These are phyloP conservation scores for Arctium minus DNA, from an alignment of 129 eudicot species.

Conservation along the genomic window DNA sequence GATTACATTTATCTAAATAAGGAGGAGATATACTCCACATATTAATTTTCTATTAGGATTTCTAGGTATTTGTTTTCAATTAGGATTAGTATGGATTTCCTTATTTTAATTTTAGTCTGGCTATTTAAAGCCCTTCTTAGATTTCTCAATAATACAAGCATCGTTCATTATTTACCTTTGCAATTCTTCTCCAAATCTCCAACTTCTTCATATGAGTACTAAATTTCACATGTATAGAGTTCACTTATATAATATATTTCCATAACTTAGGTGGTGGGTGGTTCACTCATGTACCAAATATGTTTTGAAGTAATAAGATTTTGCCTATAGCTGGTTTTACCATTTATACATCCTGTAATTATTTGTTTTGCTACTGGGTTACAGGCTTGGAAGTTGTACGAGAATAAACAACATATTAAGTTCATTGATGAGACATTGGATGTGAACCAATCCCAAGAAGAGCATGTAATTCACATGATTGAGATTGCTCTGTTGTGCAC, in stretches of 20 bases:
- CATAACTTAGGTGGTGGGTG: neutral
- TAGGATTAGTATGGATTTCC: no score
- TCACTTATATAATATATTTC: neutral
- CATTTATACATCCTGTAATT: neutral
- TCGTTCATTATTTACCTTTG: no score
- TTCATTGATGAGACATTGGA: constrained; percentile 54
- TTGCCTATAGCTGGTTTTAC: neutral
- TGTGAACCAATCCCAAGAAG: constrained; percentile 21
- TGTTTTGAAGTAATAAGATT: neutral
- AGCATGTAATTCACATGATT: constrained; percentile 48
- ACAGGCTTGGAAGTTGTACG: constrained; percentile 73
- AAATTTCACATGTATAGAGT: neutral
- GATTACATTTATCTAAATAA: no score
- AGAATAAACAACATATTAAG: constrained; percentile 28
- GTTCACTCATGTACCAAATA: neutral
- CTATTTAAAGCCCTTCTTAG: no score
- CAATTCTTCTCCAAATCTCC: no score
- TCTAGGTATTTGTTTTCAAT: no score
- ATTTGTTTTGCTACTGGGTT: constrained; percentile 2
- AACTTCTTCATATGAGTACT: neutral
- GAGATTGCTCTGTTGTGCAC: constrained; percentile 69
- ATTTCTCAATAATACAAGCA: no score
- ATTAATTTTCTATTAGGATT: no score
- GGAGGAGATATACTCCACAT: no score
- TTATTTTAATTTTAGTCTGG: no score